Percentiles rank a stretch among this genome's conserved stretches.
Evolutionary conservation across 1,284 basidiomycete genomes (phyloP).

Genomic region (Amylostereum areolatum): DNA sequence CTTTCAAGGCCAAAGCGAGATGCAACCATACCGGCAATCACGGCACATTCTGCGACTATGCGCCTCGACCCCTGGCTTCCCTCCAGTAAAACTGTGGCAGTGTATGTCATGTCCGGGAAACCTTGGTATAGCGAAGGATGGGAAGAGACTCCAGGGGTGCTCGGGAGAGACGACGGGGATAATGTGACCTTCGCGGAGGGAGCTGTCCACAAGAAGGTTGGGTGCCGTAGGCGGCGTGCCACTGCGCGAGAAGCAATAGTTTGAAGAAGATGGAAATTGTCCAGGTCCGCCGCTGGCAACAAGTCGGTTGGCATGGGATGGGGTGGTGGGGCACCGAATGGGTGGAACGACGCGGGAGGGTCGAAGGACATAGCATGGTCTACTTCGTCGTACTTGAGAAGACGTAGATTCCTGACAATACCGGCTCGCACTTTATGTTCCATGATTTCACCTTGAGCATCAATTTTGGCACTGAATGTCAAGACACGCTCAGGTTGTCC

Average conservation of each 20-base stretch:
- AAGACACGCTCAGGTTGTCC: constrained; percentile 53
- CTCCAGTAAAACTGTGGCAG: too few relatives aligned
- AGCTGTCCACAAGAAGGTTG: constrained; percentile 3
- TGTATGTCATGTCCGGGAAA: constrained; percentile 52
- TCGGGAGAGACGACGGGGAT: constrained; percentile 15
- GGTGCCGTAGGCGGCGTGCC: neutral
- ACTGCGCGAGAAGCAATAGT: constrained; percentile 5
- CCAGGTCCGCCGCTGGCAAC: constrained; percentile 1
- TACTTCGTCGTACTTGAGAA: constrained; percentile 67
- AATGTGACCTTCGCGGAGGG: constrained; percentile 9
- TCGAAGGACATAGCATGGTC: constrained; percentile 45
- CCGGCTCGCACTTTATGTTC: constrained; percentile 72
- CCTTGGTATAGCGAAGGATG: constrained; percentile 38
- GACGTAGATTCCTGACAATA: constrained; percentile 63
- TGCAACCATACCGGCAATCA: neutral
- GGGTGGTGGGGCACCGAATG: constrained; percentile 33
- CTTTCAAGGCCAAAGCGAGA: neutral
- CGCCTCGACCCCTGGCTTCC: neutral
- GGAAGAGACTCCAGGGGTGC: constrained; percentile 13
- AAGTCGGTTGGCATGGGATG: neutral
- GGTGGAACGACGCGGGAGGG: constrained; percentile 24
- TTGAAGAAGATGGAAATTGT: constrained; percentile 15
- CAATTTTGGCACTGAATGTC: constrained; percentile 79
- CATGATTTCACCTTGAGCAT: constrained; percentile 56
- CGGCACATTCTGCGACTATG: neutral